Conservation (phyloP, 306 rosid species). For the Prosopis cineraria region DNA sequence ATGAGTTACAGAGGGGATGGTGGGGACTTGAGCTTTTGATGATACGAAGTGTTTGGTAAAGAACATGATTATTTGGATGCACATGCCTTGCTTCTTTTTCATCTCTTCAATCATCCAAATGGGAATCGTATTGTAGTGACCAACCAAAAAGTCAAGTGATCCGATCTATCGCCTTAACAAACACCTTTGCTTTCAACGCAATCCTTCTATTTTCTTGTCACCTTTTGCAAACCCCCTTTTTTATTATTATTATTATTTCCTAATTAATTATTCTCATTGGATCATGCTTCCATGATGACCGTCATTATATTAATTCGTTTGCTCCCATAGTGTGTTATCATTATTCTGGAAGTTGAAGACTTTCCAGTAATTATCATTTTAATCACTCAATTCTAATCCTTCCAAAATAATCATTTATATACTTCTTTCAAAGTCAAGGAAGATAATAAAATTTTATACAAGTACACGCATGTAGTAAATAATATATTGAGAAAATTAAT, state of each 20-base stretch:
- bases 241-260: not conserved
- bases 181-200: constrained; percentile 20
- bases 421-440: not conserved
- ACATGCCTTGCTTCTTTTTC: constrained; percentile 17
- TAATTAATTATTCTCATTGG: not conserved
- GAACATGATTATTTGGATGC: constrained; percentile 37
- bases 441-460: too few species aligned
- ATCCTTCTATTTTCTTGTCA: not conserved
- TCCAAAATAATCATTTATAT: not conserved
- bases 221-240: not conserved
- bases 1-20: constrained; percentile 26
- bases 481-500: too few species aligned
- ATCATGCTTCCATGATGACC: not conserved
- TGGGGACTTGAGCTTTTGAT: constrained; percentile 25
- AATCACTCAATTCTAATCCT: not conserved
- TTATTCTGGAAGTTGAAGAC: not conserved
- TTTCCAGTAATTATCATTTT: not conserved
- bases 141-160: not conserved
- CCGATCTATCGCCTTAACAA: not conserved
- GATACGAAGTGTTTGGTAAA: not conserved
- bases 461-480: too few species aligned
- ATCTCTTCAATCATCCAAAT: not conserved
- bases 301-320: not conserved
- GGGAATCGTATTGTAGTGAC: not conserved
- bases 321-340: not conserved